Evolutionary conservation across 2,329 filamentous ascomycete species (phyloP), one percentile per base, ranked within the genome.

Genomic region (Aspergillus ibericus): DNA sequence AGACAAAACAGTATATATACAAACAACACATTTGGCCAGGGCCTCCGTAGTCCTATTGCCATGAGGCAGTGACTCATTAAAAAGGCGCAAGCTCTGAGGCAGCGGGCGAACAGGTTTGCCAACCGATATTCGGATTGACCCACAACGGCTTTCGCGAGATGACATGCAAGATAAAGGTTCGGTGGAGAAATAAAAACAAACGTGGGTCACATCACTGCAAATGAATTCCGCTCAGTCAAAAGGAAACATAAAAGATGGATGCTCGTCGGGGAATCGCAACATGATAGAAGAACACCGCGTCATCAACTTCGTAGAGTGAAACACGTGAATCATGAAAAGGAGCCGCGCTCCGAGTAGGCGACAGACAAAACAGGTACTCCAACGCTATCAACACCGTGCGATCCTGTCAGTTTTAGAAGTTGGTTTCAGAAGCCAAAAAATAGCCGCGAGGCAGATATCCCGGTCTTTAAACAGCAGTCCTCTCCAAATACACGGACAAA

Each of bases 221-320:
- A 48, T 49, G 25, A 12, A 40, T 20, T 42, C 16, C 44, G 35
- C 32, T 32, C 44, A 48, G 36, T 34, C 25, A 44, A 44, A 44
- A 44, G 34, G 55, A 52, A 48, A 44, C 38, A 55, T 29, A 32
- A 53, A 52, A 35, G 52, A 61, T 61, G 64, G 59, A 64, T 63
- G 62, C 66, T 67, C 56, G 66, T 53, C 63, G 68, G 69, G 69
- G 68, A 71, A 70, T 72, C 68, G 60, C 67, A 69, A 66, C 58
- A 62, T 36, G 44, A 56, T 63, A 63, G 55, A 62, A 54, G 59
- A 62, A 65, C 60, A 55, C 59, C n/a, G 18, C 36, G 27, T 53
- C 51, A 34, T 55, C 54, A 59, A 64, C 49, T 62, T 58, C 59
- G 62, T 53, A 42, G 50, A 56, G 48, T 44, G 46, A 58, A 56